phyloP scores from a whole-genome alignment of 2,329 filamentous ascomycete genomes.

The Pseudogymnoascus sp. region DNA sequence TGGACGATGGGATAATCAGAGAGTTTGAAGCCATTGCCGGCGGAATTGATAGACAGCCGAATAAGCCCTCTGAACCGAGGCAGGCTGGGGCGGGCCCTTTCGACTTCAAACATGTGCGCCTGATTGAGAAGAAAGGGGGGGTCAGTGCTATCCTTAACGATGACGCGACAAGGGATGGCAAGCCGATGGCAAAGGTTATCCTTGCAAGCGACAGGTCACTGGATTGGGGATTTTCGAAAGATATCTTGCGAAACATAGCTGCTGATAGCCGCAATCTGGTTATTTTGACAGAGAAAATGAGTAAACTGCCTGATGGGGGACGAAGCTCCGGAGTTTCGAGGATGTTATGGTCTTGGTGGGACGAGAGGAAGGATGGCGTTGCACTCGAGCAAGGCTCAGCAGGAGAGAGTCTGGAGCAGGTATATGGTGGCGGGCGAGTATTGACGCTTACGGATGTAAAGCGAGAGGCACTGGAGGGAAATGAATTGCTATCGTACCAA shows the following conservation, averaged over 20 bases:
- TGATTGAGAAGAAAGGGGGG: conserved; percentile 76
- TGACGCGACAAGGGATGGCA: conserved; percentile 34
- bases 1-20: conserved; percentile 90
- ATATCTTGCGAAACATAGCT: conserved; percentile 67
- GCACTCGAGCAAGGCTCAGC: conserved; percentile 46
- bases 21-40: conserved; percentile 69
- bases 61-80: conserved; percentile 41
- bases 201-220: conserved; percentile 83
- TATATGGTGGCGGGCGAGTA: conserved; percentile 57
- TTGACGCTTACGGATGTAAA: conserved; percentile 55
- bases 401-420: conserved; percentile 57
- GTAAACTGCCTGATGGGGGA: conserved; percentile 30
- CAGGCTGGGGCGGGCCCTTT: conserved; percentile 61
- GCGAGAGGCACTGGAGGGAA: conserved; percentile 61
- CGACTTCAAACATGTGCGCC: conserved; percentile 77
- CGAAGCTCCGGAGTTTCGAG: conserved; percentile 47
- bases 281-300: conserved; percentile 72
- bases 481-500: conserved; percentile 77
- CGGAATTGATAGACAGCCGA: conserved; percentile 36
- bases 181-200: conserved; percentile 61
- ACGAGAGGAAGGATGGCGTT: conserved; percentile 58
- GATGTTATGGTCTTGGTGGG: conserved; percentile 75
- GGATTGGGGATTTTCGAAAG: conserved; percentile 91
- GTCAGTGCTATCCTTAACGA: conserved; percentile 61
- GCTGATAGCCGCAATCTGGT: conserved; percentile 74